Percentiles rank a stretch among this genome's conserved stretches.
Evolutionary conservation across 2,329 filamentous ascomycete genomes (phyloP).

Genomic region (Talaromyces sp.): DNA sequence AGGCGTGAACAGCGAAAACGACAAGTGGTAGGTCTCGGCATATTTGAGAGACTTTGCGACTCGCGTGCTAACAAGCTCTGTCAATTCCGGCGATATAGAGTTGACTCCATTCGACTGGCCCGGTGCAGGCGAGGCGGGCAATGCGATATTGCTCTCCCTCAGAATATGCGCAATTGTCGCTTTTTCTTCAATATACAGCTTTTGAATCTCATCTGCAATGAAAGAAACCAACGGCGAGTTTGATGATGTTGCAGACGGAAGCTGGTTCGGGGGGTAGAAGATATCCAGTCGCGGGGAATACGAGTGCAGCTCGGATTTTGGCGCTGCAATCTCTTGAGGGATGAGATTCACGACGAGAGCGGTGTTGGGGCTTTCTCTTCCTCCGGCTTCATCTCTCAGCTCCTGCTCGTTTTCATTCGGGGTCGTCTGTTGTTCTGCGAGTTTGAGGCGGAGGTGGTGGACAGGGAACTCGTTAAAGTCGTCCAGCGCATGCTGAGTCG

Average conservation of each 20-base stretch:
- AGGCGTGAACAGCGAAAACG: slow-evolving; percentile 89
- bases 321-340: slow-evolving; percentile 46
- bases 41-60: slow-evolving; percentile 85
- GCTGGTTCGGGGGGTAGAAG: slow-evolving; percentile 65
- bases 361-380: slow-evolving; percentile 35
- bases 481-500: slow-evolving; percentile 82
- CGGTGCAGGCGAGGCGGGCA: slow-evolving; percentile 17
- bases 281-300: slow-evolving; percentile 70
- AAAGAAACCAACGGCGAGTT: slow-evolving; percentile 71
- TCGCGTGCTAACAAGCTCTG: slow-evolving; percentile 60
- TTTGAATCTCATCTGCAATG: slow-evolving; percentile 71
- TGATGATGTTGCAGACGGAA: slow-evolving; percentile 62
- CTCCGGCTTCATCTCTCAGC: slow-evolving; percentile 6
- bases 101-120: slow-evolving; percentile 25
- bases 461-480: slow-evolving; percentile 80
- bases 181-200: slow-evolving; percentile 81
- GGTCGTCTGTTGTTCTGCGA: slow-evolving; percentile 39
- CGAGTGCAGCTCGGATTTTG: slow-evolving; percentile 60
- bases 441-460: slow-evolving; percentile 71
- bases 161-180: slow-evolving; percentile 74
- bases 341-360: slow-evolving; percentile 68
- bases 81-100: slow-evolving; percentile 39
- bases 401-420: slow-evolving; percentile 8
- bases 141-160: slow-evolving; percentile 45
- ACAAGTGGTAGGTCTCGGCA: slow-evolving; percentile 88